Percentiles rank a stretch among this genome's conserved stretches.
Evolutionary conservation across 768 basidiomycete species (phyloP).

Genomic region (Auriculariales sp.): DNA sequence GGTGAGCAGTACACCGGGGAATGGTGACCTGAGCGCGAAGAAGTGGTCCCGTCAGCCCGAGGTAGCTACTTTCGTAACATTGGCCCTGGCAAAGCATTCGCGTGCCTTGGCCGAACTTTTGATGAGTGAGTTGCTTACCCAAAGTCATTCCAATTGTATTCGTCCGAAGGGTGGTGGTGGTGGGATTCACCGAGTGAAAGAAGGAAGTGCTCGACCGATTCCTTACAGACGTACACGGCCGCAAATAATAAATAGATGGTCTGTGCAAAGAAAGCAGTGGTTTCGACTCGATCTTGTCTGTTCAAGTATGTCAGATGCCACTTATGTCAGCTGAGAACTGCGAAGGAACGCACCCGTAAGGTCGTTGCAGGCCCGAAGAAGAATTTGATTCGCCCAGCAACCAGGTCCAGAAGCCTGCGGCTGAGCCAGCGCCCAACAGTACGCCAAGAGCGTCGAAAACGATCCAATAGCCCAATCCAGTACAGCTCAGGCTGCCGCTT

Average conservation of each 20-base stretch:
- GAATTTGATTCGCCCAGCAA: background rate
- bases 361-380: slow-evolving; percentile 21
- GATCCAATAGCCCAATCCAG: slow-evolving; percentile 90
- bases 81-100: background rate
- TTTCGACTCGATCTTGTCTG: slow-evolving; percentile 54
- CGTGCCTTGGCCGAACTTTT: background rate
- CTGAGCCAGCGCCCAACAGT: slow-evolving; percentile 23
- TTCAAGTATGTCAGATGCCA: background rate
- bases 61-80: too few species aligned
- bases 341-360: slow-evolving; percentile 44
- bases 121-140: too few species aligned
- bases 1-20: background rate
- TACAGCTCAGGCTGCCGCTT: slow-evolving; percentile 71
- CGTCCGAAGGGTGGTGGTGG: slow-evolving; percentile 45
- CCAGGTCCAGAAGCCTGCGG: slow-evolving; percentile 4
- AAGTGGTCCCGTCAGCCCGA: background rate
- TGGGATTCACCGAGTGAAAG: slow-evolving; percentile 43
- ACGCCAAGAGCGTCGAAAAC: slow-evolving; percentile 90
- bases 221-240: slow-evolving; percentile 91
- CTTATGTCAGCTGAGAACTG: too few species aligned
- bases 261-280: slow-evolving; percentile 72
- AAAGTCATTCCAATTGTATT: too few species aligned
- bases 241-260: slow-evolving; percentile 90
- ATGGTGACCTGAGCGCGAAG: background rate
- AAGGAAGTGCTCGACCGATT: slow-evolving; percentile 85